Conservation (phyloP, 768 basidiomycete genomes). For the Hortiboletus campestris region DNA sequence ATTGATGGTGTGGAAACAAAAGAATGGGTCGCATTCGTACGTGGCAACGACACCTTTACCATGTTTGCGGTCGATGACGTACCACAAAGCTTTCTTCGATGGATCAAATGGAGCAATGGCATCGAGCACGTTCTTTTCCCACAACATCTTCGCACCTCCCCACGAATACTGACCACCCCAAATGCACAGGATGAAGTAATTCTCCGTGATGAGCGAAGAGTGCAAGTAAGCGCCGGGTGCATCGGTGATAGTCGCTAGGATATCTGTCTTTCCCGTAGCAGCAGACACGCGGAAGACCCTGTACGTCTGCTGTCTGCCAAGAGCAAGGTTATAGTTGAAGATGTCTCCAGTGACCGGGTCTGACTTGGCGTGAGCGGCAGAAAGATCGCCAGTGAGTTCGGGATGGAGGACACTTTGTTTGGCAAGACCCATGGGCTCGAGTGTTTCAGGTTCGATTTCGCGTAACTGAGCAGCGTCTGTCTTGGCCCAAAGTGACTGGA, state of each 20-base stretch:
- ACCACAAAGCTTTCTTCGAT: slow-evolving; percentile 32
- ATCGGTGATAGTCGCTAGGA: slow-evolving; percentile 37
- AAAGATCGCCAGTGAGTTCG: slow-evolving; percentile 32
- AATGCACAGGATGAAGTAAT: slow-evolving; percentile 36
- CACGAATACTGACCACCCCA: slow-evolving; percentile 33
- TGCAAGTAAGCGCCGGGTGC: slow-evolving; percentile 41
- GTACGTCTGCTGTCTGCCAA: slow-evolving; percentile 31
- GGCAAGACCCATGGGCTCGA: slow-evolving; percentile 34
- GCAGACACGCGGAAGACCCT: slow-evolving; percentile 36
- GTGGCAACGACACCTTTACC: slow-evolving; percentile 37
- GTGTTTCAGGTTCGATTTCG: slow-evolving; percentile 36
- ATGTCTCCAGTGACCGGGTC: slow-evolving; percentile 36
- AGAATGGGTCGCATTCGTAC: slow-evolving; percentile 38
- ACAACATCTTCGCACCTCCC: slow-evolving; percentile 29
- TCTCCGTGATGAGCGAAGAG: slow-evolving; percentile 37
- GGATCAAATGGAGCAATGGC: slow-evolving; percentile 34
- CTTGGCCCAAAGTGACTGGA: slow-evolving; percentile 32
- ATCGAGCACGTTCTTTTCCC: slow-evolving; percentile 34
- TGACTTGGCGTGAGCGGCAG: slow-evolving; percentile 39
- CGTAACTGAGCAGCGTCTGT: slow-evolving; percentile 31
- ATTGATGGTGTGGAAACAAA: slow-evolving; percentile 41
- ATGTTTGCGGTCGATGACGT: slow-evolving; percentile 37
- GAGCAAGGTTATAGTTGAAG: slow-evolving; percentile 34
- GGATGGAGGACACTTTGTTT: slow-evolving; percentile 32
- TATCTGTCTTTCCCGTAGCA: slow-evolving; percentile 30